A percentile compares a stretch with the other conserved stretches of the same genome.
phyloP scores from a whole-genome alignment of 441 rosid genomes.

The Populus hybrid region DNA sequence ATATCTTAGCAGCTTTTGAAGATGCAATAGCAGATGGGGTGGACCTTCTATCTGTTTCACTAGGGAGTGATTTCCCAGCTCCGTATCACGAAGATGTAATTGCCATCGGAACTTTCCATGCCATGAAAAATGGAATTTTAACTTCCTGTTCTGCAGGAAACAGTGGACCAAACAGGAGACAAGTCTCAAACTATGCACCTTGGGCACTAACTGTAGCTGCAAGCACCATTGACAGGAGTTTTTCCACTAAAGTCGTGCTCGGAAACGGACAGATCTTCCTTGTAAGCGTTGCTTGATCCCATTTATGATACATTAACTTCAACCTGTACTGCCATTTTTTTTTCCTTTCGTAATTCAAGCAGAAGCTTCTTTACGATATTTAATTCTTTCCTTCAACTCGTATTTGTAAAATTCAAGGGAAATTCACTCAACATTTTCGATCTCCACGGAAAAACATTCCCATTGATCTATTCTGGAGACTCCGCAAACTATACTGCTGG shows the following conservation, averaged over 20 bases:
- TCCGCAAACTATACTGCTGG: conserved; percentile 34
- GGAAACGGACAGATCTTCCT: conserved; percentile 43
- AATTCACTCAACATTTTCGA: conserved; percentile 32
- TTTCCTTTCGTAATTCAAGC: neutral
- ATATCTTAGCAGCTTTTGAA: conserved; percentile 70
- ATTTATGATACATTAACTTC: neutral
- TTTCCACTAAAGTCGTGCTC: conserved; percentile 50
- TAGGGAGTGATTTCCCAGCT: conserved; percentile 54
- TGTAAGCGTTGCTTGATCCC: neutral
- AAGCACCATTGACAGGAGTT: conserved; percentile 58
- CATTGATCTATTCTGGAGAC: conserved; percentile 34
- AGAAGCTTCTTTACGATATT: too few species aligned
- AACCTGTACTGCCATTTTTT: neutral
- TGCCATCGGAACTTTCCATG: conserved; percentile 66
- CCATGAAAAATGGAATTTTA: conserved; percentile 43
- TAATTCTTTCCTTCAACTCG: neutral
- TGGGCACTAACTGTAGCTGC: conserved; percentile 78
- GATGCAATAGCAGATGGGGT: conserved; percentile 66
- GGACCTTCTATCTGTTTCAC: conserved; percentile 56
- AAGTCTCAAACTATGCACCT: conserved; percentile 64
- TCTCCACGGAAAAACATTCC: conserved; percentile 17
- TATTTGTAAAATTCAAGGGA: conserved; percentile 23
- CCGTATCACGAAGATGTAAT: conserved; percentile 51
- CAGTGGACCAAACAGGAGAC: conserved; percentile 52
- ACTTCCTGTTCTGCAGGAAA: conserved; percentile 77